These are phyloP conservation scores for Leucoagaricus sp. DNA, from an alignment of 1,284 basidiomycete species.

Conservation along the genomic window DNA sequence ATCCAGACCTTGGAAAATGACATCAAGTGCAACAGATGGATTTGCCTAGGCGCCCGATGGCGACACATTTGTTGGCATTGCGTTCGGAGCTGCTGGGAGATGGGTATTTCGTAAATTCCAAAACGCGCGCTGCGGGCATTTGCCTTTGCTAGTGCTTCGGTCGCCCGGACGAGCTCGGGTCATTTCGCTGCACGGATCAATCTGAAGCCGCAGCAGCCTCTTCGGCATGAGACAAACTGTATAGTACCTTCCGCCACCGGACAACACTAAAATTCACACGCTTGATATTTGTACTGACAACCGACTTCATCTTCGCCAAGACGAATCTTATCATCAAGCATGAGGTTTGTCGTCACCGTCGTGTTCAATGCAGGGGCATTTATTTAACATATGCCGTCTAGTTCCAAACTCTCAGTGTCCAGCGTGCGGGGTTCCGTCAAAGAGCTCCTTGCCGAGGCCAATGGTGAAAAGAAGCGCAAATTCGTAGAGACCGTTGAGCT, in stretches of 20 bases:
- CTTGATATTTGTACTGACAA: background rate
- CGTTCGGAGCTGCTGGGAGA: too few species aligned
- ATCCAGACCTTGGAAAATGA: too few species aligned
- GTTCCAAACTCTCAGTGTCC: conserved; percentile 89
- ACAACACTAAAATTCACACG: conserved; percentile 5
- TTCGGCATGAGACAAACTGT: conserved; percentile 4
- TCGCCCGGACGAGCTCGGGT: too few species aligned
- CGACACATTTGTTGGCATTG: too few species aligned
- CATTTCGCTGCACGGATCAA: too few species aligned
- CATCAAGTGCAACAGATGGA: too few species aligned
- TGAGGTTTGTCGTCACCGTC: conserved; percentile 25
- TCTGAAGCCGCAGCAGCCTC: too few species aligned
- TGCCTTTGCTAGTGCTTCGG: too few species aligned
- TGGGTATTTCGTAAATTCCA: too few species aligned
- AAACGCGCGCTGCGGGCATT: too few species aligned
- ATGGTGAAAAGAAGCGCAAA: conserved; percentile 85
- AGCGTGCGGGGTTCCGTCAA: conserved; percentile 98
- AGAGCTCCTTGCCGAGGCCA: conserved; percentile 53
- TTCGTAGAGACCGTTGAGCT: conserved; percentile 90
- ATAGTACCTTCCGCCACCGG: conserved; percentile 14
- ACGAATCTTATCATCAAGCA: conserved; percentile 19
- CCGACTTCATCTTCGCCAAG: background rate
- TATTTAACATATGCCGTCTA: conserved; percentile 9
- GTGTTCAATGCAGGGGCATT: background rate
- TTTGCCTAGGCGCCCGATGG: too few species aligned